Percentiles rank a stretch among this genome's conserved stretches.
phyloP scores from a whole-genome alignment of 1,139 yeast genomes.

The Candida sp. region DNA sequence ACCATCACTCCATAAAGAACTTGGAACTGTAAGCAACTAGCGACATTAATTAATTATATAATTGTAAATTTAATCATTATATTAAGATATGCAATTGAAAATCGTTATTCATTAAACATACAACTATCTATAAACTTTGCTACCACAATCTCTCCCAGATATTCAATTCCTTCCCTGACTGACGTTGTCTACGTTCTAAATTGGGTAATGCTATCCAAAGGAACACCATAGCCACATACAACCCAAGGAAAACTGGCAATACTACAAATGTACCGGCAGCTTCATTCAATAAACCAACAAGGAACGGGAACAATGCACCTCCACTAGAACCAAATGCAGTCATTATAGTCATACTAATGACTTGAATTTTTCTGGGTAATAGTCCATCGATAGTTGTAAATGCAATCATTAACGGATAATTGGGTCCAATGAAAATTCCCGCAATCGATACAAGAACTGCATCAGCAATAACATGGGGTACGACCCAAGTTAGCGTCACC shows the following conservation, averaged over 20 bases:
- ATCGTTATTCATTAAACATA: no score
- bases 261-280: slow-evolving; percentile 51
- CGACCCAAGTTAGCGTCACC: slow-evolving; percentile 44
- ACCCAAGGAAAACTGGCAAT: slow-evolving; percentile 47
- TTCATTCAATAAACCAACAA: slow-evolving; percentile 54
- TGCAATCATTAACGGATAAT: slow-evolving; percentile 52
- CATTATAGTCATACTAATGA: slow-evolving; percentile 49
- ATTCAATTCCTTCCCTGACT: slow-evolving; percentile 10
- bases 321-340: slow-evolving; percentile 63
- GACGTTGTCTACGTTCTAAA: slow-evolving; percentile 16
- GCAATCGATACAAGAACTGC: slow-evolving; percentile 45
- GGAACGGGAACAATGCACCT: slow-evolving; percentile 57
- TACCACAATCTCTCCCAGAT: slow-evolving; percentile 21
- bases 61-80: no score
- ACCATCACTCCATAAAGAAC: no score
- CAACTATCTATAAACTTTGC: no score
- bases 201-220: slow-evolving; percentile 50
- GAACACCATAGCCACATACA: slow-evolving; percentile 32
- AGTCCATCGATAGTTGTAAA: slow-evolving; percentile 33
- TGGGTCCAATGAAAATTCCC: slow-evolving; percentile 53
- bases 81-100: no score
- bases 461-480: slow-evolving; percentile 37
- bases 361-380: slow-evolving; percentile 53
- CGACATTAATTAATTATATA: no score
- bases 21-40: no score